Conservation (phyloP, 1,139 yeast genomes). For the Pichia sp. region DNA sequence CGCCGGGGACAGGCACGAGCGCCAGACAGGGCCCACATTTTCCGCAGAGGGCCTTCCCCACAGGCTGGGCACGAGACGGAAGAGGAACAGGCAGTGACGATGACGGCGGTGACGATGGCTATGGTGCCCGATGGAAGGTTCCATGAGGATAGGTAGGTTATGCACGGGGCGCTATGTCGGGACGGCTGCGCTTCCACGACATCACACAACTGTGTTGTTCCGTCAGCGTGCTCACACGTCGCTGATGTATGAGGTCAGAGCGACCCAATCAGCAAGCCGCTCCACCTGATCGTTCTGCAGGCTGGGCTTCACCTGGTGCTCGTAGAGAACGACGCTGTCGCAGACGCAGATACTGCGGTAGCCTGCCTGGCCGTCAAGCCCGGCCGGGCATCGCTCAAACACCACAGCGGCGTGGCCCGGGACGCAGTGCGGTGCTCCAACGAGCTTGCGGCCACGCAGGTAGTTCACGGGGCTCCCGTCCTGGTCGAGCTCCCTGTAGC, state of each 20-base stretch:
- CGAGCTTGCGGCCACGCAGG: slow-evolving; percentile 21
- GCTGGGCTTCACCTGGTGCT: slow-evolving; percentile 12
- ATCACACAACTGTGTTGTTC: no score
- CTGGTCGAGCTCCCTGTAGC: not conserved
- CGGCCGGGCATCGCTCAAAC: not conserved
- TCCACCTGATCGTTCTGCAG: slow-evolving; percentile 10
- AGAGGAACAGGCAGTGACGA: no score
- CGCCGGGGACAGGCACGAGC: not conserved
- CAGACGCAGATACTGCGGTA: slow-evolving; percentile 3
- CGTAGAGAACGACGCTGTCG: slow-evolving; percentile 3
- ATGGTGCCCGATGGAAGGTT: not conserved
- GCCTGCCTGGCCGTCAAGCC: not conserved
- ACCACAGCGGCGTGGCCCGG: not conserved
- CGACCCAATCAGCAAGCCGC: slow-evolving; percentile 18
- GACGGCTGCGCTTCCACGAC: not conserved
- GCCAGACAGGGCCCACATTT: not conserved
- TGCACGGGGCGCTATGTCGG: not conserved
- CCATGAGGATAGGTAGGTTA: not conserved
- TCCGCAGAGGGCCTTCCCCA: not conserved
- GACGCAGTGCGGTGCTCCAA: slow-evolving; percentile 8
- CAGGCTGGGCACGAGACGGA: no score
- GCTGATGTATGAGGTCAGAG: not conserved
- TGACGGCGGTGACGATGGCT: no score
- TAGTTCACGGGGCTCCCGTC: slow-evolving; percentile 9
- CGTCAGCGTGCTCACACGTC: not conserved